phyloP scores from a whole-genome alignment of 371 early-diverging fungal genomes.

The Saksenaea oblongispora region DNA sequence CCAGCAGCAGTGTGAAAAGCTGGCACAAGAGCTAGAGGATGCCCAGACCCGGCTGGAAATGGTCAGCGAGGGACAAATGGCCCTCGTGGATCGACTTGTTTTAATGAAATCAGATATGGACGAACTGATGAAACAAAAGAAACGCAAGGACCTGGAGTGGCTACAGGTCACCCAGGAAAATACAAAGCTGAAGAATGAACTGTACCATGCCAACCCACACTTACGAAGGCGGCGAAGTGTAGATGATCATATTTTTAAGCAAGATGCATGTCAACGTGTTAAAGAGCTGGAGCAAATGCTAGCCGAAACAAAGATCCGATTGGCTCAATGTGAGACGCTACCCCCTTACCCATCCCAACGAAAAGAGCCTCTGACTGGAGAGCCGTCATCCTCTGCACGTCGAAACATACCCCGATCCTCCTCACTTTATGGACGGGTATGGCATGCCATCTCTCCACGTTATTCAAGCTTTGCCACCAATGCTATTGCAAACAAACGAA shows the following conservation, averaged over 20 bases:
- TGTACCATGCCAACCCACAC: not conserved
- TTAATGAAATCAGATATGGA: slow-evolving; percentile 36
- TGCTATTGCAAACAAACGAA: not conserved
- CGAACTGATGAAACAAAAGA: slow-evolving; percentile 23
- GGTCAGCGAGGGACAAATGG: slow-evolving; percentile 49
- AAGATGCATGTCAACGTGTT: slow-evolving; percentile 8
- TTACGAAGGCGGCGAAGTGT: slow-evolving; percentile 6
- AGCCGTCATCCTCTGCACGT: not conserved
- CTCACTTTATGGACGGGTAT: slow-evolving; percentile 27
- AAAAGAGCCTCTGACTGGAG: not conserved
- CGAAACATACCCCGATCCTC: slow-evolving; percentile 8
- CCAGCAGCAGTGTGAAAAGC: slow-evolving; percentile 36
- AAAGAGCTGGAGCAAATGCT: slow-evolving; percentile 10
- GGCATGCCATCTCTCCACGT: slow-evolving; percentile 23
- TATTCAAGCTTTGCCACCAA: not conserved
- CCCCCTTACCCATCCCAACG: slow-evolving; percentile 2
- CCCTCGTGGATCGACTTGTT: slow-evolving; percentile 36
- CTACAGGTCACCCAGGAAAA: slow-evolving; percentile 16
- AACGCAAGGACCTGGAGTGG: slow-evolving; percentile 22
- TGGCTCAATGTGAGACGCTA: slow-evolving; percentile 8
- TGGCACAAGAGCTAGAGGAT: slow-evolving; percentile 28
- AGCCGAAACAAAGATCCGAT: slow-evolving; percentile 11
- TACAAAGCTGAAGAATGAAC: slow-evolving; percentile 8
- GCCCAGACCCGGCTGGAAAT: slow-evolving; percentile 34
- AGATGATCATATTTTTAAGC: slow-evolving; percentile 3